Evolutionary conservation across 179 eudicot genomes (phyloP).

Genomic region (Nepenthes alata): DNA sequence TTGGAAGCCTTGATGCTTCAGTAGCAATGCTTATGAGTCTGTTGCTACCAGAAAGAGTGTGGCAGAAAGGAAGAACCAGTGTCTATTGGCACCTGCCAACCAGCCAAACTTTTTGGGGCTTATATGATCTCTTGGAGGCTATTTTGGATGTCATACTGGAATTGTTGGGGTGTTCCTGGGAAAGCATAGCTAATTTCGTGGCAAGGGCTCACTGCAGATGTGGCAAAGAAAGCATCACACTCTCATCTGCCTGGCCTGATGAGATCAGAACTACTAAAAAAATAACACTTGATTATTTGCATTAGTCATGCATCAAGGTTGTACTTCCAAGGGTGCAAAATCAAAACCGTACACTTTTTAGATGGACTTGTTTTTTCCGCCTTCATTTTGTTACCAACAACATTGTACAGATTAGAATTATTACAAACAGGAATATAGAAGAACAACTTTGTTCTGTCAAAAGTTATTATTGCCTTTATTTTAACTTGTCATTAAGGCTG

Average conservation of each 20-base stretch:
- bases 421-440: constrained; percentile 3
- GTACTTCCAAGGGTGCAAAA: constrained; percentile 35
- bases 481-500: no score
- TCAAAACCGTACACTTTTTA: constrained; percentile 29
- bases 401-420: constrained; percentile 50
- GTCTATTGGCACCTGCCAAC: constrained; percentile 6
- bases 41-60: constrained; percentile 11
- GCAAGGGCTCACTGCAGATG: constrained; percentile 11
- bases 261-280: constrained; percentile 9
- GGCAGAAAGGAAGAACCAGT: constrained; percentile 1
- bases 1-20: constrained; percentile 8
- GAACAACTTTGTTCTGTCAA: background rate
- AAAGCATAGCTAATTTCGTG: constrained; percentile 8
- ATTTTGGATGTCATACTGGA: background rate
- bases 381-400: constrained; percentile 11
- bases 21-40: constrained; percentile 8
- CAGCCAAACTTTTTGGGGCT: constrained; percentile 11
- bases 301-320: constrained; percentile 24
- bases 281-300: constrained; percentile 7
- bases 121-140: background rate
- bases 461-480: no score
- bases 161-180: background rate
- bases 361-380: constrained; percentile 13
- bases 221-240: constrained; percentile 12
- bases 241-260: constrained; percentile 4